A percentile compares a stretch with the other conserved stretches of the same genome.
Evolutionary conservation across 768 basidiomycete species (phyloP).

Genomic region (Strobilomyces dryophilus): DNA sequence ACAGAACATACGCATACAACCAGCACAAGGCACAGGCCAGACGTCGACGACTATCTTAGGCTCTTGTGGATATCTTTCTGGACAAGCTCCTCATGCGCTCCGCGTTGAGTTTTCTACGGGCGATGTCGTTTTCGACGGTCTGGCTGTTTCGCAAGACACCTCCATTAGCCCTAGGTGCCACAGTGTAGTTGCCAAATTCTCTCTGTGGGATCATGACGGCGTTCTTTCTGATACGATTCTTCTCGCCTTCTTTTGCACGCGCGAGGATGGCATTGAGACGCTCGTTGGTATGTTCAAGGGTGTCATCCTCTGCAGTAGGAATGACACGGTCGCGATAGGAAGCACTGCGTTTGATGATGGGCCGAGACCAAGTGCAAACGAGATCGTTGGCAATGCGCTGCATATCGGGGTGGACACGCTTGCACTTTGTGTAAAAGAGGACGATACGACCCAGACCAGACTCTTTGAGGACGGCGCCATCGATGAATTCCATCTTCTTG

Average conservation of each 20-base stretch:
- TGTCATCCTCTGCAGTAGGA: conserved; percentile 47
- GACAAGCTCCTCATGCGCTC: conserved; percentile 68
- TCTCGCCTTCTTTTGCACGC: conserved; percentile 63
- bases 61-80: conserved; percentile 37
- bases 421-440: conserved; percentile 95
- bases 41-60: conserved; percentile 14
- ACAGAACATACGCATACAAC: conserved; percentile 5
- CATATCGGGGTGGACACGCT: conserved; percentile 80
- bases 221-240: conserved; percentile 66
- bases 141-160: conserved; percentile 47
- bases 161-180: conserved; percentile 62
- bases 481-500: conserved; percentile 88
- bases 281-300: conserved; percentile 41
- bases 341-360: conserved; percentile 86
- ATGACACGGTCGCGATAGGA: conserved; percentile 74
- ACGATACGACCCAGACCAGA: conserved; percentile 85
- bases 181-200: conserved; percentile 71
- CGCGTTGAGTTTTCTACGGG: conserved; percentile 68
- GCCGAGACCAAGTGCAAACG: conserved; percentile 82
- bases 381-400: conserved; percentile 79
- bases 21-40: background rate
- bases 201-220: conserved; percentile 81
- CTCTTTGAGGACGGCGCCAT: conserved; percentile 85
- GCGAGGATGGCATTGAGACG: conserved; percentile 67
- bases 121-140: conserved; percentile 72